phyloP scores from a whole-genome alignment of 2,329 filamentous ascomycete genomes.

The Claviceps spartinae region DNA sequence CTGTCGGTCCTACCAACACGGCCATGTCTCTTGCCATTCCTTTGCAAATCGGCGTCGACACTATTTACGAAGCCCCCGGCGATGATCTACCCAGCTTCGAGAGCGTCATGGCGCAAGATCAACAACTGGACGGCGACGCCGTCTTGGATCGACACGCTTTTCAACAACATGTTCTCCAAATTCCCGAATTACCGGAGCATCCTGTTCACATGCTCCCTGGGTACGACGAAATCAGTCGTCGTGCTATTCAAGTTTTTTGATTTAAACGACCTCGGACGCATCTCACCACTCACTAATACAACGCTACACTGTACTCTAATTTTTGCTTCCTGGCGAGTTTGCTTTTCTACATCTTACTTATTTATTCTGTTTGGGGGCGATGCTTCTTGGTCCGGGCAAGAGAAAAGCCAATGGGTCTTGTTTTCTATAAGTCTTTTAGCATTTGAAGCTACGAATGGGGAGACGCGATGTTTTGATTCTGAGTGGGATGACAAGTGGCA shows the following conservation, averaged over 20 bases:
- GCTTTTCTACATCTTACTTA: too few species aligned
- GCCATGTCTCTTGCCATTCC: slow-evolving; percentile 33
- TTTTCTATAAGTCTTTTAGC: not conserved
- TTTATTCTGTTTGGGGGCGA: not conserved
- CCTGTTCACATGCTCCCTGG: slow-evolving; percentile 24
- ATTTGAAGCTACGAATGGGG: not conserved
- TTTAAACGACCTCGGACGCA: too few species aligned
- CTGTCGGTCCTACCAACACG: slow-evolving; percentile 27
- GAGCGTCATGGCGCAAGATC: slow-evolving; percentile 26
- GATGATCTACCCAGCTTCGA: slow-evolving; percentile 36
- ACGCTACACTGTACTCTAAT: not conserved
- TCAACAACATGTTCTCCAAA: slow-evolving; percentile 20
- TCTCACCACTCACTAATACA: not conserved
- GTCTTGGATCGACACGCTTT: slow-evolving; percentile 28
- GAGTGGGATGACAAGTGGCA: not conserved
- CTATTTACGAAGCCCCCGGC: slow-evolving; percentile 17
- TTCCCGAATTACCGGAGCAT: slow-evolving; percentile 20
- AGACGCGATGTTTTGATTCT: not conserved
- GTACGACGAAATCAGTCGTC: slow-evolving; percentile 21
- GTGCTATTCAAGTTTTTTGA: slow-evolving; percentile 10
- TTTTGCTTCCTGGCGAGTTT: not conserved
- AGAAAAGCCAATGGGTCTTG: not conserved
- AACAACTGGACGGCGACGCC: slow-evolving; percentile 30
- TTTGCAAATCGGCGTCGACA: slow-evolving; percentile 36
- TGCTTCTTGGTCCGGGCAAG: not conserved